Evolutionary conservation across 2,329 filamentous ascomycete species (phyloP).

Genomic region (Diaporthe sp.): DNA sequence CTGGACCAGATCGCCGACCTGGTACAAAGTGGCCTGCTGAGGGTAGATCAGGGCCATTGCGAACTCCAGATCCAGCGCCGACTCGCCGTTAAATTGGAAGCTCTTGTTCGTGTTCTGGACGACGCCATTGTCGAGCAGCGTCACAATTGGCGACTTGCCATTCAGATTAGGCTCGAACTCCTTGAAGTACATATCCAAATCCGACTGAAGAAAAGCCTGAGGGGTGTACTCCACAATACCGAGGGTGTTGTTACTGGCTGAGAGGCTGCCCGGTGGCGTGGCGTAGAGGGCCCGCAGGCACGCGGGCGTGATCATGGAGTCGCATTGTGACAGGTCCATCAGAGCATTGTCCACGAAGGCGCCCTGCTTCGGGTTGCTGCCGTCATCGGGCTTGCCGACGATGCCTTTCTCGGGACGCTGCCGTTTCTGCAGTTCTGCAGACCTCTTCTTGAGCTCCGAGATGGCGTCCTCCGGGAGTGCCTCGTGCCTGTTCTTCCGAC

Average conservation of each 20-base stretch:
- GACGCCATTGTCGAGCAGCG: conserved; percentile 52
- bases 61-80: conserved; percentile 53
- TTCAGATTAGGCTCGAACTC: conserved; percentile 58
- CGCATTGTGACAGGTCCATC: conserved; percentile 58
- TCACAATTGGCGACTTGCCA: conserved; percentile 54
- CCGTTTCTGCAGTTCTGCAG: conserved; percentile 41
- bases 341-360: conserved; percentile 49
- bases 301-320: conserved; percentile 68
- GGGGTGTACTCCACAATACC: conserved; percentile 69
- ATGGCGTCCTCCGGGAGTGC: conserved; percentile 45
- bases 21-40: conserved; percentile 64
- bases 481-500: conserved; percentile 45
- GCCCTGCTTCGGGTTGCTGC: conserved; percentile 51
- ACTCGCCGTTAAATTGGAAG: conserved; percentile 56
- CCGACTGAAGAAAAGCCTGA: conserved; percentile 65
- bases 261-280: conserved; percentile 55
- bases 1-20: conserved; percentile 55
- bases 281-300: conserved; percentile 67
- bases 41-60: conserved; percentile 66
- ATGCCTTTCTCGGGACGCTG: conserved; percentile 46
- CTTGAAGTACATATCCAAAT: conserved; percentile 63
- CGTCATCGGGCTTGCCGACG: conserved; percentile 47
- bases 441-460: conserved; percentile 47
- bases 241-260: conserved; percentile 60
- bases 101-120: conserved; percentile 53